Conservation (phyloP, 2,329 filamentous ascomycete species). For the Fusarium verrucosum region DNA sequence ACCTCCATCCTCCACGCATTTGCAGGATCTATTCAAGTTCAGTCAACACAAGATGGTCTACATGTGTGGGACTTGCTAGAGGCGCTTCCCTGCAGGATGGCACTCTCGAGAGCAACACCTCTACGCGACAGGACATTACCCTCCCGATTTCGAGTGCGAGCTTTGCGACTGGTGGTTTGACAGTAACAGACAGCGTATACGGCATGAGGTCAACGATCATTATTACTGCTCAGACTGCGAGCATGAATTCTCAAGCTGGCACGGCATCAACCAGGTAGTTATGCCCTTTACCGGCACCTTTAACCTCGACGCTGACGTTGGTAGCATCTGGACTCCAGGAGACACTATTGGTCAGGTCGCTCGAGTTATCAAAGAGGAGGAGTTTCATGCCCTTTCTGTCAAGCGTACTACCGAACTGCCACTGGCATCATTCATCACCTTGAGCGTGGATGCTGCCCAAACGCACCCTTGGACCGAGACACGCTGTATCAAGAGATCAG, state of each 20-base stretch:
- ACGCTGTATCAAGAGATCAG: slow-evolving; percentile 58
- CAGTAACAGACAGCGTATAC: slow-evolving; percentile 1
- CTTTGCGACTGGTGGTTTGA: slow-evolving; percentile 36
- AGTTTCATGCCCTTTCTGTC: slow-evolving; percentile 65
- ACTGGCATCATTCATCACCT: slow-evolving; percentile 66
- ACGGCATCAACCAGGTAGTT: slow-evolving; percentile 9
- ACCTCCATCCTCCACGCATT: neutral
- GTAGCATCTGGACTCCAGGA: neutral
- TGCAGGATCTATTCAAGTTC: fast-evolving
- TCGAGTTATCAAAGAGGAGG: neutral
- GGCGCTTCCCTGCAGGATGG: slow-evolving; percentile 36
- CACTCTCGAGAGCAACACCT: slow-evolving; percentile 42
- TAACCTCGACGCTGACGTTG: neutral
- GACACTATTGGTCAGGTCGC: neutral
- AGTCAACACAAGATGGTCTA: slow-evolving; percentile 1
- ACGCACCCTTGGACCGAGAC: slow-evolving; percentile 59
- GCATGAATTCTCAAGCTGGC: neutral
- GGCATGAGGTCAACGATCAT: slow-evolving; percentile 45
- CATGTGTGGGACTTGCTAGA: slow-evolving; percentile 43
- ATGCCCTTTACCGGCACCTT: neutral
- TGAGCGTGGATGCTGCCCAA: slow-evolving; percentile 62
- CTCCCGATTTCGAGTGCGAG: slow-evolving; percentile 42
- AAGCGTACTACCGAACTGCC: slow-evolving; percentile 55
- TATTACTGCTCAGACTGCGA: slow-evolving; percentile 43
- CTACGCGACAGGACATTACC: slow-evolving; percentile 34